Base-by-base conservation (phyloP, 2,329 filamentous ascomycete genomes). In the Ambrosiella beaveri region DNA sequence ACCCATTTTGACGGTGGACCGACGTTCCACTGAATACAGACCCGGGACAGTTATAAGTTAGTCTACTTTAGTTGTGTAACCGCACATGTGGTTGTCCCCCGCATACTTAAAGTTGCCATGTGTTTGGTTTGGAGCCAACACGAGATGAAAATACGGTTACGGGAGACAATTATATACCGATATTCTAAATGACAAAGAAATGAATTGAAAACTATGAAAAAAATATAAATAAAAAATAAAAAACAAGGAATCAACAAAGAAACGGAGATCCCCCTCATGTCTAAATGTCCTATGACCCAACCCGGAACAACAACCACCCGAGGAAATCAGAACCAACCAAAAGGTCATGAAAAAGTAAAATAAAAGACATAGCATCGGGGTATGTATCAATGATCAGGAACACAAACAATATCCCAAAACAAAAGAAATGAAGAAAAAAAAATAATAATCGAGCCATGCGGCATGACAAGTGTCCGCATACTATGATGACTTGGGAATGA, bases 381-480 rank as follows among this genome's bases (percentile, higher is more conserved):
- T 51, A 51, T 51, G 36, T 50, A 58, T 53, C 56, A 54, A 54
- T 53, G 56, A 44, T 39, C 39, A 39, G 8, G 36, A 39, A 49
- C 44, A 47, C 54, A 36, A 52, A 49, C 39, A 51, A 27, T 3
- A 51, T 9, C 11, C 11, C 11, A 19, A 40, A n/a, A n/a, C 11
- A 41, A 41, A 41, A 56, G 40, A 45, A 38, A 49, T 36, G 40
- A 45, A 38, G 8, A 41, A 44, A 49, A 47, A 45, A 53, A 39
- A 52, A 54, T 15, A 36, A 51, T 12, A 51, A 27, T 47, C 44
- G 1, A 47, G n/a, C 2, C 19, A 7, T 15, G 40, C 40, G 39
- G 15, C 27, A 50, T 19, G 54, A 50, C n/a, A 54, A 53, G 19
- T 44, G 40, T 47, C 17, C 5, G 40, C 38, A 17, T 52, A 9